A percentile compares a stretch with the other conserved stretches of the same genome.
Evolutionary conservation across 2,329 filamentous ascomycete species (phyloP).

Genomic region (Daldinia sp.): DNA sequence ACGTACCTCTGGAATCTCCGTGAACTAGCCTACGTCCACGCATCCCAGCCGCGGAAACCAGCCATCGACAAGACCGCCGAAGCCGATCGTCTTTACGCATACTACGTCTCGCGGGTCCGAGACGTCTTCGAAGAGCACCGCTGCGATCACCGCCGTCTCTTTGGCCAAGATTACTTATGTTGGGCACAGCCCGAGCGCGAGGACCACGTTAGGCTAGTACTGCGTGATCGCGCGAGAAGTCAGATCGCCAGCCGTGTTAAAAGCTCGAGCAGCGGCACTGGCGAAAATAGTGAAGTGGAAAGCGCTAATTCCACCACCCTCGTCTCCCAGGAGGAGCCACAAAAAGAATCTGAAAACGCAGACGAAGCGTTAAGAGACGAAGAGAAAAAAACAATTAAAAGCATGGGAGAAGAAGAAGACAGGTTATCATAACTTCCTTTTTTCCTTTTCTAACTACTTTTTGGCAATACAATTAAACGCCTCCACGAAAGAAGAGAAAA

Average conservation of each 20-base stretch:
- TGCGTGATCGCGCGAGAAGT: conserved; percentile 23
- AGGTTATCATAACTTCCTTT: conserved; percentile 5
- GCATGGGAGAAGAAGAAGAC: background rate
- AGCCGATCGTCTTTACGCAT: conserved; percentile 21
- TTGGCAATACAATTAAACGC: background rate
- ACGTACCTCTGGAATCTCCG: conserved; percentile 42
- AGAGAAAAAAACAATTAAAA: too few relatives aligned
- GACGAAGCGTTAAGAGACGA: background rate
- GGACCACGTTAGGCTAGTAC: conserved; percentile 23
- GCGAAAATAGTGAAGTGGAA: background rate
- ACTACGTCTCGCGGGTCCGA: conserved; percentile 32
- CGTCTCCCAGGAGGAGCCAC: background rate
- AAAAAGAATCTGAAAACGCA: conserved; percentile 8
- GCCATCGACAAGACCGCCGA: conserved; percentile 12
- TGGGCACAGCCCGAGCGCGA: conserved; percentile 33
- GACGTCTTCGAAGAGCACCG: conserved; percentile 30
- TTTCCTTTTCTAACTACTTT: conserved; percentile 1
- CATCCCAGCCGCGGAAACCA: conserved; percentile 14
- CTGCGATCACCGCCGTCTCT: conserved; percentile 21
- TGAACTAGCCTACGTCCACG: conserved; percentile 35
- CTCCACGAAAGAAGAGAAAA: background rate
- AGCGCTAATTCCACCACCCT: background rate
- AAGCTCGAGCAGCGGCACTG: background rate
- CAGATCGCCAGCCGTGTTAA: background rate
- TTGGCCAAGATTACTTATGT: conserved; percentile 27